Evolutionary conservation across 1,139 yeast species (phyloP).

Genomic region (Yamadazyma aaseri): DNA sequence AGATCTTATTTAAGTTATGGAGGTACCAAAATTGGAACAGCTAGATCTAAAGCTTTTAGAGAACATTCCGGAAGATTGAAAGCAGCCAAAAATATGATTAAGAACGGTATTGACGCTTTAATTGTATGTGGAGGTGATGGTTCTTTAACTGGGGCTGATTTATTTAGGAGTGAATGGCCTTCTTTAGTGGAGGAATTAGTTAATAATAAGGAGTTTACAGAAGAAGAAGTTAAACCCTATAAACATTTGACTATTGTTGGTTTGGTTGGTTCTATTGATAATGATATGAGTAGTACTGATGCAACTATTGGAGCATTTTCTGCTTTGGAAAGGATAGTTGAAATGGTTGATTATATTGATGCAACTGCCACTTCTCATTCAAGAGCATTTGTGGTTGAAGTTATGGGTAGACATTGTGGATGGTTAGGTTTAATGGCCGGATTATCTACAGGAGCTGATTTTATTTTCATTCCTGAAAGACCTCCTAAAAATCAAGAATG

Average conservation of each 20-base stretch:
- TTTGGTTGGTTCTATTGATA: constrained; percentile 78
- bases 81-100: constrained; percentile 68
- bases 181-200: constrained; percentile 61
- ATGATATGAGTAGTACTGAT: constrained; percentile 82
- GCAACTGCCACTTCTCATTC: constrained; percentile 85
- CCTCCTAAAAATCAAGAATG: constrained; percentile 62
- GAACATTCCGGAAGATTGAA: constrained; percentile 65
- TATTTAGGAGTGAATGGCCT: constrained; percentile 80
- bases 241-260: constrained; percentile 70
- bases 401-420: constrained; percentile 91
- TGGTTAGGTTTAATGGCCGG: constrained; percentile 87
- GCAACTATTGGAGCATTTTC: constrained; percentile 82
- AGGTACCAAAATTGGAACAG: constrained; percentile 83
- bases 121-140: constrained; percentile 89
- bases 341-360: constrained; percentile 77
- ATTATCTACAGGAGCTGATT: constrained; percentile 78
- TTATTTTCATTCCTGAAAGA: constrained; percentile 76
- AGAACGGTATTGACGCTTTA: constrained; percentile 73
- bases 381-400: constrained; percentile 80
- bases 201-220: constrained; percentile 46
- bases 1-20: constrained; percentile 73
- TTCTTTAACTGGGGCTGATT: constrained; percentile 79
- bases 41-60: constrained; percentile 66
- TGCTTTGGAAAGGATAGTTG: constrained; percentile 72
- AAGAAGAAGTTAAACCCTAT: constrained; percentile 51